Evolutionary conservation across 1,139 yeast species (phyloP), one percentile per base, ranked within the genome.

Genomic region (Eremothecium cymbalariae): DNA sequence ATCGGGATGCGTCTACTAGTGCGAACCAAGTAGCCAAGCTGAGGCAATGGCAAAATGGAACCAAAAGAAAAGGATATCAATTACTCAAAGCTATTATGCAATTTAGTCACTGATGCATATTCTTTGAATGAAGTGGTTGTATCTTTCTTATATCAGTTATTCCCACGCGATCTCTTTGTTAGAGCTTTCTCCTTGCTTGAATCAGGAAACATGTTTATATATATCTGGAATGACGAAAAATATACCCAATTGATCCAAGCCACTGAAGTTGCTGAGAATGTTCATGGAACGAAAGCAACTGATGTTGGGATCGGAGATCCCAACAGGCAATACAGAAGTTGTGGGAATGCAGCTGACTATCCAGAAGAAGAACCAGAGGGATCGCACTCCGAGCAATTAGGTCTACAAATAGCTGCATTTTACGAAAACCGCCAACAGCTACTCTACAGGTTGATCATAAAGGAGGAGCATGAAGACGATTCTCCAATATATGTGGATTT

Each of bases 111-210:
- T 23, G 40, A 32, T 12, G 24, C 37, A 8, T 48, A 41, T 12
- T 42, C 34, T 23, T 33, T 51, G 33, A 48, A 54, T 32, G 55
- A 50, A 19, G 44, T 47, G 2, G 45, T 53, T n/a, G 45, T 48
- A 4, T 48, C 57, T 11, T 55, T 55, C 26, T 37, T 55, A 11
- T 52, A 53, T 30, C 55, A 53, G 33, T 33, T 53, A 41, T 55
- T 55, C 29, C 60, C 60, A 4, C 36, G 48, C 25, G 60, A 55
- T 18, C 36, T 53, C 20, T 53, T 55, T 33, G 46, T 55, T 8
- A 42, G 53, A 27, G 59, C 58, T 2, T 37, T 55, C 16, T 55
- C 59, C 1, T 38, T 55, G 13, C 32, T 55, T 9, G 60, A 55
- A 13, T 52, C 59, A 5, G 38, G 39, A 17, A 47, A 52, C 31